phyloP scores from a whole-genome alignment of 2,329 filamentous ascomycete species.

The Tolypocladium paradoxum region DNA sequence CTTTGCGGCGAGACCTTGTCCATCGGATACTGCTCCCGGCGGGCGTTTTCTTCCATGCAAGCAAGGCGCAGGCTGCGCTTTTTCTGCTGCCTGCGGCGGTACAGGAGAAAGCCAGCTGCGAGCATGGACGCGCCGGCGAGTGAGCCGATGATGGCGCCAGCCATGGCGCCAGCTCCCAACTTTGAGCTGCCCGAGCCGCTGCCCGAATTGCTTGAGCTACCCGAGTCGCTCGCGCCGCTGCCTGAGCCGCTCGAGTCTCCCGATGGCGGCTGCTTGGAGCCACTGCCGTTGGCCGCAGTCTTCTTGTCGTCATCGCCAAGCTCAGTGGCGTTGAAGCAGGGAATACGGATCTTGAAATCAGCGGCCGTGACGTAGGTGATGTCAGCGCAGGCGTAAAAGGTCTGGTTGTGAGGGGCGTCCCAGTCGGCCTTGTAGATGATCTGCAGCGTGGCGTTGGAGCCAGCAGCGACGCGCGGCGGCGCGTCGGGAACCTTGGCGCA shows the following conservation, averaged over 20 bases:
- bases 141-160: not conserved
- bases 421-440: slow-evolving; percentile 35
- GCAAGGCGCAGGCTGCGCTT: not conserved
- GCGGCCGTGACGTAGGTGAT: slow-evolving; percentile 27
- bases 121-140: not conserved
- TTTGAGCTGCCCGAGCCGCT: not conserved
- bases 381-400: slow-evolving; percentile 39
- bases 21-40: not conserved
- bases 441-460: slow-evolving; percentile 36
- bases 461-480: slow-evolving; percentile 21
- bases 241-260: slow-evolving; percentile 9
- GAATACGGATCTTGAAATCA: slow-evolving; percentile 20
- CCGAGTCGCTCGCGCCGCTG: not conserved
- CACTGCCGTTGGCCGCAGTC: slow-evolving; percentile 6
- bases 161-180: slow-evolving; percentile 1
- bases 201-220: not conserved
- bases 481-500: slow-evolving; percentile 28
- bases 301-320: slow-evolving; percentile 12
- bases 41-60: slow-evolving; percentile 2
- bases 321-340: slow-evolving; percentile 34
- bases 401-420: slow-evolving; percentile 29
- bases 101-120: not conserved
- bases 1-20: not conserved
- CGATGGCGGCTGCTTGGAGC: slow-evolving; percentile 10
- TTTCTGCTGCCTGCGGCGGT: slow-evolving; percentile 1